Evolutionary conservation across 345 rosid species (phyloP), one percentile per base, ranked within the genome.

Genomic region (Eucalyptus rudis): DNA sequence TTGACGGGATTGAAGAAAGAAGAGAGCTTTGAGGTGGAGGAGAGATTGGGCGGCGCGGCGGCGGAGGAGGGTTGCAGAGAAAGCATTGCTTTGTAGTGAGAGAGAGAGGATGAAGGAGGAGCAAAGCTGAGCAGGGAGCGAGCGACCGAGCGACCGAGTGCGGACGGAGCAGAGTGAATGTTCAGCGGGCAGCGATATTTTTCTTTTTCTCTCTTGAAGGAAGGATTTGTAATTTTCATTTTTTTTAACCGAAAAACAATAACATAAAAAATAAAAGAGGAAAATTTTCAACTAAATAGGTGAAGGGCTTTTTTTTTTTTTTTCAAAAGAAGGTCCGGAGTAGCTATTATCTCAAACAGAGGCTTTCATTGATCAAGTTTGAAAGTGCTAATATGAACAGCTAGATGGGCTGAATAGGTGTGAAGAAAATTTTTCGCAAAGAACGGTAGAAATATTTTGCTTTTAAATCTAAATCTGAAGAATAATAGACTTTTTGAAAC

Each of bases 1-100:
- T 59, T 54, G 88, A 43, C 12, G 76, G 89, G 86, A 31, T 29
- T 84, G 79, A 49, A 14, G 89, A 86, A 45, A 58, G 79, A 2
- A 87, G 24, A 85, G 86, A 89, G 49, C 90, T 90, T 92, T 66
- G 86, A 86, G 87, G 29, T 22, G 33, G 59, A 8, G 66, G 68
- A 40, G 68, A 59, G 59, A 86, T 50, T 87, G 29, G 44, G 87
- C 44, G 87, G 33, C 71, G 84, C 43, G 49, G 45, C 43, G 89
- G 45, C n/a, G 87, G 76, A 62, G 81, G 56, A 79, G 88, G 86
- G 52, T 58, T 45, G 80, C 83, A 86, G 87, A 52, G 31, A 76
- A 49, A 29, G 64, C 62, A 33, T 86, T 22, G 87, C 58, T 33
- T 25, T 25, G 87, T 45, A 44, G 43, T 20, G 76, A 24, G 49